Base-by-base conservation (phyloP, 2,329 filamentous ascomycete genomes). In the Penicillium janthinellum region DNA sequence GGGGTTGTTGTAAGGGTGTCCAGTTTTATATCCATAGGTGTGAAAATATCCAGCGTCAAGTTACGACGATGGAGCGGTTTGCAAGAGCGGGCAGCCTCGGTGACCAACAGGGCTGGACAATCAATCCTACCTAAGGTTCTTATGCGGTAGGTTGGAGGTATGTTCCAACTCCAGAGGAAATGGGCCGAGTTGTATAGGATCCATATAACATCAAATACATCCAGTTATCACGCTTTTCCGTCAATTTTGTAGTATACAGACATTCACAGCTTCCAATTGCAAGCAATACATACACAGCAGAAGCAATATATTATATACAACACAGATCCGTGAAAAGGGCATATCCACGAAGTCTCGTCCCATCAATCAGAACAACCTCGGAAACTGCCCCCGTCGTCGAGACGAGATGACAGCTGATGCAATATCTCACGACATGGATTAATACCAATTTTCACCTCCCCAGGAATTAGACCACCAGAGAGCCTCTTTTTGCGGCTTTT, bases 201-300 rank as follows among this genome's bases (percentile, higher is more conserved):
- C n/a, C 45, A 6, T 10, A 14, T 20, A 20, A 20, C 28, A 17
- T 35, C 28, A 20, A 20, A 17, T 28, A 28, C 25, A 48, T 20
- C 20, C 20, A 8, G 12, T 34, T 17, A 34, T 34, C 25, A 48
- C 17, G 12, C 12, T 49, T 49, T 49, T 49, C 28, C 17, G 39
- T 31, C 28, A 6, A 31, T 7, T 38, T 37, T 5, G 6, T 56
- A 34, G 5, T 34, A 56, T 50, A 48, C 17, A 56, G 14, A 49
- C 17, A 47, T 48, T 38, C 22, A n/a, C 22, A 39, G 37, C 35
- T 38, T 56, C 22, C 35, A 49, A 56, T 56, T 49, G 45, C 28
- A 17, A n/a, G 41, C 44, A 56, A 50, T 56, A 49, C 44, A 49
- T 56, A 56, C 54, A 56, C 54, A 56, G 25, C 54, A 56, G 25